Conservation (phyloP, 805 yeast species). For the Yarrowia sp. region DNA sequence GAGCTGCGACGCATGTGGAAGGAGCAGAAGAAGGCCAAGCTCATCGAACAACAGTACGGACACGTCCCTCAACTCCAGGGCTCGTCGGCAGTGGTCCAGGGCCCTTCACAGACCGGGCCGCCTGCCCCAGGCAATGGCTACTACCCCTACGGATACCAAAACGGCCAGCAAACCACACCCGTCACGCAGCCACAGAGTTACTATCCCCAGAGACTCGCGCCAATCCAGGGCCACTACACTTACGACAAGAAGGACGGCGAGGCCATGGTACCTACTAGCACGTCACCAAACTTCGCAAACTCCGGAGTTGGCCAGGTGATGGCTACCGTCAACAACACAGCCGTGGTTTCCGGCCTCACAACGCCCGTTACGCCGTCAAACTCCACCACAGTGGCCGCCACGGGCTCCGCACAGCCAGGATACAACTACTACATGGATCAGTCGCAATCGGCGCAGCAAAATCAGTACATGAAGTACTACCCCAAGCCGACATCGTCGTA, state of each 20-base stretch:
- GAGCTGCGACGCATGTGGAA: conserved; percentile 48
- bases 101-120: neutral
- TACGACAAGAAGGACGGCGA: conserved; percentile 25
- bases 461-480: conserved; percentile 26
- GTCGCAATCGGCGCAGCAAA: conserved; percentile 17
- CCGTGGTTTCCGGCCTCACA: conserved; percentile 7
- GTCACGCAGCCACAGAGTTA: neutral
- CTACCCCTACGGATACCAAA: conserved; percentile 20
- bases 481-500: conserved; percentile 23
- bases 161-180: conserved; percentile 5
- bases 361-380: conserved; percentile 19
- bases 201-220: conserved; percentile 19
- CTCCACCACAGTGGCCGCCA: neutral
- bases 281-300: conserved; percentile 12
- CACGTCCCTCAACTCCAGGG: neutral
- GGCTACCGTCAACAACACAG: conserved; percentile 20
- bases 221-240: conserved; percentile 22
- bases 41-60: conserved; percentile 26
- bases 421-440: conserved; percentile 26
- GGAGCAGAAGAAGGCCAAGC: conserved; percentile 42
- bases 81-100: neutral
- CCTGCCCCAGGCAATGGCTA: neutral
- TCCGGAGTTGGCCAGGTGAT: conserved; percentile 16
- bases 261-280: neutral
- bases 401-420: neutral